Conservation (phyloP, 1,284 basidiomycete genomes). For the Cryptococcus deneoformans region DNA sequence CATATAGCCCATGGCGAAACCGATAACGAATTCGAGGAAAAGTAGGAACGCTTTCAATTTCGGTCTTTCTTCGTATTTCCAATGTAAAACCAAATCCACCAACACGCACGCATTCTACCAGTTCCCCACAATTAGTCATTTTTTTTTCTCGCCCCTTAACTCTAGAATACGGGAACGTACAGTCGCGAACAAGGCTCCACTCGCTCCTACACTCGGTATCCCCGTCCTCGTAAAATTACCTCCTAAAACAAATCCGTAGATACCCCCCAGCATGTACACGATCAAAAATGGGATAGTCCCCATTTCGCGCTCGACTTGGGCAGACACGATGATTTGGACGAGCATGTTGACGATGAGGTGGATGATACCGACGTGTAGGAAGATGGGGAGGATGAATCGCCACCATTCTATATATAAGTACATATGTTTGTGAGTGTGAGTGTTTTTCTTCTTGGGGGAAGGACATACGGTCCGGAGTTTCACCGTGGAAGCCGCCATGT, state of each 20-base stretch:
- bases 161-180: constrained; percentile 13
- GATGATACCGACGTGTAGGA: constrained; percentile 87
- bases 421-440: no score
- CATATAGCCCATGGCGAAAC: constrained; percentile 81
- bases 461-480: constrained; percentile 78
- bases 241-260: not conserved
- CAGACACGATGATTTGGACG: constrained; percentile 64
- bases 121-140: not conserved
- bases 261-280: constrained; percentile 72
- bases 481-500: constrained; percentile 71
- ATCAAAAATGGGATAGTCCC: constrained; percentile 72
- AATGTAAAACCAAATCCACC: constrained; percentile 89
- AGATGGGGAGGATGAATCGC: constrained; percentile 81
- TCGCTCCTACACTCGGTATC: constrained; percentile 88
- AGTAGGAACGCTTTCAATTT: constrained; percentile 69
- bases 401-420: constrained; percentile 27
- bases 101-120: constrained; percentile 63
- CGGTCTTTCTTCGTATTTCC: constrained; percentile 81
- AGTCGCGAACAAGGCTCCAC: constrained; percentile 90
- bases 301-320: constrained; percentile 43
- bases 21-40: constrained; percentile 76
- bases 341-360: constrained; percentile 87
- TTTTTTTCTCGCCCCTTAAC: not conserved
- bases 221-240: constrained; percentile 89
- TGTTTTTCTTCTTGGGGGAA: constrained; percentile 31